Conservation (phyloP, 805 yeast species). For the Starmerella gropengiesseri region DNA sequence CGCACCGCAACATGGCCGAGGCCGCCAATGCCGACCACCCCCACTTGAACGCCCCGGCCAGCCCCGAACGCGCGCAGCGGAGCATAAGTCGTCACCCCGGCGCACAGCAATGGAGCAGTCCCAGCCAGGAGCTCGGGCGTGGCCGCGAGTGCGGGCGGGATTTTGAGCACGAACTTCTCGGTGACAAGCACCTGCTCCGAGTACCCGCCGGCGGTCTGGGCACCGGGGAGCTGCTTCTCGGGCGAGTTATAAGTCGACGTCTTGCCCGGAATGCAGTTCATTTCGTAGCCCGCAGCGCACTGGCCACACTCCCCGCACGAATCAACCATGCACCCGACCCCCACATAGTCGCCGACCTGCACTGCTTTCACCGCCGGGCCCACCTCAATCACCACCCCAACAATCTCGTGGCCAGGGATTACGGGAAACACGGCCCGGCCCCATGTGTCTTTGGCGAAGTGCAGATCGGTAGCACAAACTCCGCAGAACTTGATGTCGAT, state of each 20-base stretch:
- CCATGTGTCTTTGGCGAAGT: constrained; percentile 45
- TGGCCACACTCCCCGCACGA: constrained; percentile 53
- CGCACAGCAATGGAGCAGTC: constrained; percentile 69
- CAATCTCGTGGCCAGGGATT: constrained; percentile 43
- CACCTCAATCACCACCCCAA: constrained; percentile 33
- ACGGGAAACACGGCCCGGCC: constrained; percentile 30
- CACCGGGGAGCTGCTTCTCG: constrained; percentile 41
- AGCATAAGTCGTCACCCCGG: constrained; percentile 62
- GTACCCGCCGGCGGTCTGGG: constrained; percentile 49
- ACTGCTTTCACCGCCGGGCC: constrained; percentile 45
- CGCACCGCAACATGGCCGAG: constrained; percentile 54
- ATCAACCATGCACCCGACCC: constrained; percentile 60
- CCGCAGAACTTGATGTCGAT: constrained; percentile 26
- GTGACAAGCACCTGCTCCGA: constrained; percentile 33
- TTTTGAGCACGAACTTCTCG: constrained; percentile 51
- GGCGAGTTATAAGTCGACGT: constrained; percentile 40
- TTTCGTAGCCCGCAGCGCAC: constrained; percentile 46
- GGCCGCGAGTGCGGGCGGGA: constrained; percentile 42
- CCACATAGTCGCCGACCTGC: constrained; percentile 64
- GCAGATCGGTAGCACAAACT: constrained; percentile 53
- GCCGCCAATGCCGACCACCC: constrained; percentile 56
- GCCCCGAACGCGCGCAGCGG: constrained; percentile 44
- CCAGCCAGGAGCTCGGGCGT: constrained; percentile 30
- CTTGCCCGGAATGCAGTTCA: constrained; percentile 40
- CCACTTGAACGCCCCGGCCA: constrained; percentile 45